Evolutionary conservation across 495 filamentous ascomycete genomes (phyloP).

Genomic region (Lasiosphaeriaceae sp.): DNA sequence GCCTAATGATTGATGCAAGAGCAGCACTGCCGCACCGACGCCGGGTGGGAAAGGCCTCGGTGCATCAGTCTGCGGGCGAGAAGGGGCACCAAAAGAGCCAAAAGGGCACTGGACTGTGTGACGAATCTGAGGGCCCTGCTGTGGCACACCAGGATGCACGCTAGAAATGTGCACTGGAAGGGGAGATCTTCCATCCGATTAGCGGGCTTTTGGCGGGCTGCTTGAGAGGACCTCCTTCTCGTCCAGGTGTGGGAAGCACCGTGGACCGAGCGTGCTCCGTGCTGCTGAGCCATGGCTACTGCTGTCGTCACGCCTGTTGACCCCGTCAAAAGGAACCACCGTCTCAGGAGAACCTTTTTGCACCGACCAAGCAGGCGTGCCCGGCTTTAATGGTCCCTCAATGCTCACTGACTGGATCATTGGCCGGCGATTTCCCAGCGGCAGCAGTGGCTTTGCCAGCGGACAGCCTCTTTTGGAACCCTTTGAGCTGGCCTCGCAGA

Average conservation of each 20-base stretch:
- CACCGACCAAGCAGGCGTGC: neutral
- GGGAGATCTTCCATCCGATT: conserved; percentile 16
- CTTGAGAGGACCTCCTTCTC: too few relatives aligned
- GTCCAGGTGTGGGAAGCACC: neutral
- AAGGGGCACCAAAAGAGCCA: conserved; percentile 9
- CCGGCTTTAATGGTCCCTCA: neutral
- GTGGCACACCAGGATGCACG: conserved; percentile 16
- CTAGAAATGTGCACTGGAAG: conserved; percentile 14
- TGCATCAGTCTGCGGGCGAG: conserved; percentile 8
- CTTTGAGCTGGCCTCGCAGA: too few relatives aligned
- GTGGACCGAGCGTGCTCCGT: neutral
- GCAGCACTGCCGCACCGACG: conserved; percentile 21
- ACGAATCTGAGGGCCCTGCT: conserved; percentile 23
- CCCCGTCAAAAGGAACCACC: neutral
- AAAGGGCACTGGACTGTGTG: conserved; percentile 10
- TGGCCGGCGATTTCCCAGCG: too few relatives aligned
- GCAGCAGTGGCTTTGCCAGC: too few relatives aligned
- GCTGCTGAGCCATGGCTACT: neutral
- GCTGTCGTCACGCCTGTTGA: neutral
- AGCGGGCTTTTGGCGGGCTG: conserved; percentile 8
- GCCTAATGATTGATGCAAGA: too few relatives aligned
- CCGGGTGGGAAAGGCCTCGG: conserved; percentile 15
- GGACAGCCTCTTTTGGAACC: too few relatives aligned
- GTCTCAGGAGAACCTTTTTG: neutral
- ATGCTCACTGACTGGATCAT: too few relatives aligned